Percentiles rank a stretch among this genome's conserved stretches.
Evolutionary conservation across 805 yeast genomes (phyloP).

Genomic region (Sugiyamaella smithiae): DNA sequence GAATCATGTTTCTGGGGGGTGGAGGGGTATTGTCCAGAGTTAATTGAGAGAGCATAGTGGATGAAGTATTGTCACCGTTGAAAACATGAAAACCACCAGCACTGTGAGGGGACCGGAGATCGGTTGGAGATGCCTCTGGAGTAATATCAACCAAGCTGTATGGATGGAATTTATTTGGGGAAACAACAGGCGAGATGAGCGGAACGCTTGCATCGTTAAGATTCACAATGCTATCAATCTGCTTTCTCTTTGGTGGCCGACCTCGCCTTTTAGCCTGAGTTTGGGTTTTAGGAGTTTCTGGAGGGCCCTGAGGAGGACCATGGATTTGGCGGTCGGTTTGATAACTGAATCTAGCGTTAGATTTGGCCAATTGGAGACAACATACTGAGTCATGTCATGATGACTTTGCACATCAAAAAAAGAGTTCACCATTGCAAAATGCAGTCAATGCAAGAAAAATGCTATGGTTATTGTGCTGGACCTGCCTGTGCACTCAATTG

Average conservation of each 20-base stretch:
- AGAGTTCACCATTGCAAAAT: too few species aligned
- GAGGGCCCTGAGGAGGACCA: too few species aligned
- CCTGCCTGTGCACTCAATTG: background rate
- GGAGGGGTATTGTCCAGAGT: background rate
- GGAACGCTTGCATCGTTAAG: background rate
- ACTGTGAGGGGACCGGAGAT: background rate
- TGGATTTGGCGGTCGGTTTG: too few species aligned
- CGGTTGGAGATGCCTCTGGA: background rate
- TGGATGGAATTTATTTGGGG: background rate
- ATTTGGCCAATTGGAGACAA: too few species aligned
- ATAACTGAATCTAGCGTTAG: too few species aligned
- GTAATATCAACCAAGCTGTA: background rate
- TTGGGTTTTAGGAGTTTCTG: background rate
- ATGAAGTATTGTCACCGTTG: background rate
- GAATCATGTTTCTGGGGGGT: background rate
- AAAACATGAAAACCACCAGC: background rate
- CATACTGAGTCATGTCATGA: background rate
- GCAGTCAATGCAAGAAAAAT: too few species aligned
- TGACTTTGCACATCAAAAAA: background rate
- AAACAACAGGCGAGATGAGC: background rate
- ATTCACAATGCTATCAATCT: slow-evolving; percentile 18
- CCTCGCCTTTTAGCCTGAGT: slow-evolving; percentile 21
- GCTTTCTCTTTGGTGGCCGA: slow-evolving; percentile 25
- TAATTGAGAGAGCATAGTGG: background rate
- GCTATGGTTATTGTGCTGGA: too few species aligned